Percentiles rank a stretch among this genome's conserved stretches.
These are phyloP conservation scores for Globisporangium yorkense DNA, from an alignment of 352 stramenopile genomes.

Conservation along the genomic window DNA sequence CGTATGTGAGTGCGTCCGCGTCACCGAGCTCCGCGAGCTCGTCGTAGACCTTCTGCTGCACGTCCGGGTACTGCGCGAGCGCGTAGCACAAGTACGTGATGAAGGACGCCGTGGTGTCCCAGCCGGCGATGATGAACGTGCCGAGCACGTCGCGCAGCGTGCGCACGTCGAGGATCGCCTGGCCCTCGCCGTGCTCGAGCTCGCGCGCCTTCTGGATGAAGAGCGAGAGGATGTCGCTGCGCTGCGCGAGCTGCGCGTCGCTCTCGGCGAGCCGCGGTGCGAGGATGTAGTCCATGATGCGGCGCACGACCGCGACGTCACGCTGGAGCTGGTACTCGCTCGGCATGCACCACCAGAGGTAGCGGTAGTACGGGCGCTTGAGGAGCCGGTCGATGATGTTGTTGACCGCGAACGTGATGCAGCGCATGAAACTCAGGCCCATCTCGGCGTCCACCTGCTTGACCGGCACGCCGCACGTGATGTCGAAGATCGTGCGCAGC, in stretches of 20 bases:
- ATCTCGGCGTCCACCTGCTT: slow-evolving; percentile 25
- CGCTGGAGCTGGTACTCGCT: slow-evolving; percentile 37
- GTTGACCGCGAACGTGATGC: slow-evolving; percentile 48
- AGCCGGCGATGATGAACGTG: slow-evolving; percentile 52
- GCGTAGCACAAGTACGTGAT: slow-evolving; percentile 75
- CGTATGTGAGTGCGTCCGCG: slow-evolving; percentile 27
- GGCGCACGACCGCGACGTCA: slow-evolving; percentile 15
- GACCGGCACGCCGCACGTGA: slow-evolving; percentile 40
- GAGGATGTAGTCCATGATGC: slow-evolving; percentile 37
- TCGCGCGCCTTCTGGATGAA: slow-evolving; percentile 47
- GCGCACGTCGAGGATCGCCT: not conserved
- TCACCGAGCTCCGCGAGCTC: slow-evolving; percentile 19
- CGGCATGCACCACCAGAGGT: slow-evolving; percentile 51
- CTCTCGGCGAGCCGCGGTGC: slow-evolving; percentile 30
- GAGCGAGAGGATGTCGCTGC: slow-evolving; percentile 40
- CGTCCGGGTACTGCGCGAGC: slow-evolving; percentile 44
- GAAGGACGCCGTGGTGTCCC: slow-evolving; percentile 67
- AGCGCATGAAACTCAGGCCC: slow-evolving; percentile 20
- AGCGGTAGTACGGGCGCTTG: slow-evolving; percentile 53
- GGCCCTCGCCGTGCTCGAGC: slow-evolving; percentile 12
- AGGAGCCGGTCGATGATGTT: slow-evolving; percentile 39
- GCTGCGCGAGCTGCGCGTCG: slow-evolving; percentile 16
- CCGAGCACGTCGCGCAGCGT: slow-evolving; percentile 1
- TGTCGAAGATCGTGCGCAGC: slow-evolving; percentile 47
- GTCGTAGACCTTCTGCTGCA: slow-evolving; percentile 45